phyloP scores from a whole-genome alignment of 345 rosid species.

The Linum tenue region DNA sequence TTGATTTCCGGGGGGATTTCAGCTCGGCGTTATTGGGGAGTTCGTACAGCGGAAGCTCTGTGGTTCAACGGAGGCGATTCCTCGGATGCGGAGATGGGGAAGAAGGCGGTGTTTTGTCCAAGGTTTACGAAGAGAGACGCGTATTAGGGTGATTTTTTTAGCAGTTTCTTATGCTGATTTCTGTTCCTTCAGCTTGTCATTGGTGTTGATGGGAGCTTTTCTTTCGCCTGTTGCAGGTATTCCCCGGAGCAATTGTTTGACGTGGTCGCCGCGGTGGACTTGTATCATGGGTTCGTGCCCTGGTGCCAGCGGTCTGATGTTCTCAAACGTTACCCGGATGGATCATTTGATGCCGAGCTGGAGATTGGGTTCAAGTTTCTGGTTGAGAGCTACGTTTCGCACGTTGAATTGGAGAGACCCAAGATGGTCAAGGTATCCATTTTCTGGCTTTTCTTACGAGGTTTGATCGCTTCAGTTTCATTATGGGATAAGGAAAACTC shows the following conservation, averaged over 20 bases:
- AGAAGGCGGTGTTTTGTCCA: slow-evolving; percentile 68
- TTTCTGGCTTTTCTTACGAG: neutral
- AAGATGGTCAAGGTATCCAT: slow-evolving; percentile 56
- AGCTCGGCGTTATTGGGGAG: slow-evolving; percentile 12
- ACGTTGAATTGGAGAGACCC: slow-evolving; percentile 62
- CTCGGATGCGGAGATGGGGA: slow-evolving; percentile 95
- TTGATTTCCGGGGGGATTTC: slow-evolving; percentile 17
- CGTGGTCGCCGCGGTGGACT: slow-evolving; percentile 93
- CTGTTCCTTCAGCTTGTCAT: neutral
- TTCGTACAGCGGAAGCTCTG: slow-evolving; percentile 5
- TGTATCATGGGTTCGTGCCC: slow-evolving; percentile 92
- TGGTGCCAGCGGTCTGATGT: slow-evolving; percentile 98
- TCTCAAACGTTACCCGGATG: slow-evolving; percentile 58
- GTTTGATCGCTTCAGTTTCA: neutral
- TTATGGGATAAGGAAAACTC: neutral
- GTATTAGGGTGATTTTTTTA: slow-evolving; percentile 61
- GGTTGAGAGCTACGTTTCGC: slow-evolving; percentile 87
- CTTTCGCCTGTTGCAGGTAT: slow-evolving; percentile 36
- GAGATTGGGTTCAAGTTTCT: slow-evolving; percentile 95
- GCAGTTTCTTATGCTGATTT: neutral
- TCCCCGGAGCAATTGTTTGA: slow-evolving; percentile 85
- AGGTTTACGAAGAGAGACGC: slow-evolving; percentile 75
- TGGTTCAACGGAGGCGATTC: slow-evolving; percentile 53
- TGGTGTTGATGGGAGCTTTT: neutral
- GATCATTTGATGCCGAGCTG: slow-evolving; percentile 88